phyloP scores from a whole-genome alignment of 1,139 yeast species.

The Candida dubliniensis region DNA sequence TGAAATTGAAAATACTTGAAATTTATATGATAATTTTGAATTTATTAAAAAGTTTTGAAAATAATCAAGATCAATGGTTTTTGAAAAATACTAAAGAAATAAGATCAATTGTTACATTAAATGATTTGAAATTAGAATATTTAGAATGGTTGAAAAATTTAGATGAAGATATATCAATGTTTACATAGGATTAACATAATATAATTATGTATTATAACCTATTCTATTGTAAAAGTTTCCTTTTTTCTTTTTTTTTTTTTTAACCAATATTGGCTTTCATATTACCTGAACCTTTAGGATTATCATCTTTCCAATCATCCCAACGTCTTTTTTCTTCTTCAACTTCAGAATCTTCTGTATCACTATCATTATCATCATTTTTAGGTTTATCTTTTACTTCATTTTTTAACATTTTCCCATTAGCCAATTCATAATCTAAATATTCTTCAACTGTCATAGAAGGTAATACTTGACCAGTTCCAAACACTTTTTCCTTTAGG shows the following conservation, averaged over 20 bases:
- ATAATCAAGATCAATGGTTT: conserved; percentile 58
- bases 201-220: conserved; percentile 2
- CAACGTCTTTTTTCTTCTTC: conserved; percentile 68
- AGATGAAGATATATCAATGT: conserved; percentile 21
- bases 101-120: conserved; percentile 29
- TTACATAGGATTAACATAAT: not conserved
- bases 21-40: conserved; percentile 50
- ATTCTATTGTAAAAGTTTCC: too few relatives aligned
- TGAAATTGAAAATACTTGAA: conserved; percentile 40
- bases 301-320: conserved; percentile 90
- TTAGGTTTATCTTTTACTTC: conserved; percentile 33
- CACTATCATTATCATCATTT: conserved; percentile 35
- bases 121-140: conserved; percentile 34
- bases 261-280: conserved; percentile 76
- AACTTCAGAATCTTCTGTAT: conserved; percentile 47
- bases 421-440: conserved; percentile 77
- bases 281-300: conserved; percentile 88
- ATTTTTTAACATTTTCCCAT: conserved; percentile 73
- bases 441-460: conserved; percentile 95
- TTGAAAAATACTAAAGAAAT: conserved; percentile 25
- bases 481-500: conserved; percentile 66
- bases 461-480: conserved; percentile 91
- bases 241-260: too few relatives aligned
- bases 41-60: conserved; percentile 43
- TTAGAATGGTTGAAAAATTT: conserved; percentile 38